These are phyloP conservation scores for Meripilus lineatus DNA, from an alignment of 1,284 basidiomycete genomes.

Conservation along the genomic window DNA sequence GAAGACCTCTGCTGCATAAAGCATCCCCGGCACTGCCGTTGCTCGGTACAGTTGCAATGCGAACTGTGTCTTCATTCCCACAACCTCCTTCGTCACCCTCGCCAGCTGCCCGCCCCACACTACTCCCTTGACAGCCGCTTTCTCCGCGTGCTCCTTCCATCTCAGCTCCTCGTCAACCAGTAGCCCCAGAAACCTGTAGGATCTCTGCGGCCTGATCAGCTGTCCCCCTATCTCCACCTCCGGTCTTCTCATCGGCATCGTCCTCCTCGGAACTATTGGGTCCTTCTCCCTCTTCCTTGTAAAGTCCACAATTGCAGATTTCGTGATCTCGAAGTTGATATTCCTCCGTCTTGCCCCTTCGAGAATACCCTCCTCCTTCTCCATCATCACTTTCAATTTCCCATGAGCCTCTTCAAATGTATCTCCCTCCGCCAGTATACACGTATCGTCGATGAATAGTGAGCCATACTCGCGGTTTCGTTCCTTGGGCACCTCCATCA, in stretches of 20 bases:
- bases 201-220: conserved; percentile 9
- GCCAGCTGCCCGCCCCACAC: conserved; percentile 20
- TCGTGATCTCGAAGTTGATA: conserved; percentile 22
- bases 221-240: not conserved
- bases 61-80: conserved; percentile 9
- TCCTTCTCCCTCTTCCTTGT: not conserved
- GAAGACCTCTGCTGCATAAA: conserved; percentile 32
- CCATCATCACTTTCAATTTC: too few relatives aligned
- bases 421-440: too few relatives aligned
- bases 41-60: conserved; percentile 25
- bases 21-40: conserved; percentile 29
- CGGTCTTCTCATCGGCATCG: not conserved
- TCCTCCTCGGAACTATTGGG: conserved; percentile 4
- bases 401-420: too few relatives aligned
- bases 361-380: too few relatives aligned
- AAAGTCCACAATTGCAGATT: conserved; percentile 19
- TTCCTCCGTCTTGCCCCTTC: too few relatives aligned
- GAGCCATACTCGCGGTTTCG: too few relatives aligned
- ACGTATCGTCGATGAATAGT: too few relatives aligned
- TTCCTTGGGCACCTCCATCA: conserved; percentile 21
- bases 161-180: conserved; percentile 30
- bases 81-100: conserved; percentile 18
- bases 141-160: conserved; percentile 26
- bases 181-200: conserved; percentile 31
- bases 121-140: conserved; percentile 27